Evolutionary conservation across 169 alveolate species (phyloP).

Genomic region (Eimeria falciformis): DNA sequence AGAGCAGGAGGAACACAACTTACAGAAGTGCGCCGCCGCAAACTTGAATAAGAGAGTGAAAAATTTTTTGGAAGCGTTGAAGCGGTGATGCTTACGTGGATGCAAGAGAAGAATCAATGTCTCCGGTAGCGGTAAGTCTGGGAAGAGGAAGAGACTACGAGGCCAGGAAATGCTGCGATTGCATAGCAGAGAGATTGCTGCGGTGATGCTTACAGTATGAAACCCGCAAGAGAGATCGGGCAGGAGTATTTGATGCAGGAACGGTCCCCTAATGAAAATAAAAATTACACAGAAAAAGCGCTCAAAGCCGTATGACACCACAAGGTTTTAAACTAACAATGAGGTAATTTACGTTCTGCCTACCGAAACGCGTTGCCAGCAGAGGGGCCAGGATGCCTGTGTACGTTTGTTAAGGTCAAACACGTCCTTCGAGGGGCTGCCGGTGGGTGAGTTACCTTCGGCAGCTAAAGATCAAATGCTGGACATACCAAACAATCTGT

Average conservation of each 20-base stretch:
- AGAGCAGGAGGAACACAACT: background rate
- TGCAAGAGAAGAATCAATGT: constrained; percentile 47
- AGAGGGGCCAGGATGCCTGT: constrained; percentile 59
- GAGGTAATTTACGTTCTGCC: background rate
- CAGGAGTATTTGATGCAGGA: constrained; percentile 65
- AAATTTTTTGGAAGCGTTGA: background rate
- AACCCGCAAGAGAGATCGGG: constrained; percentile 68
- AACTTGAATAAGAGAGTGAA: constrained; percentile 2
- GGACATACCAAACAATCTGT: background rate
- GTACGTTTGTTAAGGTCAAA: background rate
- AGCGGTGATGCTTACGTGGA: constrained; percentile 53
- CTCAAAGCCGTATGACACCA: background rate
- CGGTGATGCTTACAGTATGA: constrained; percentile 27
- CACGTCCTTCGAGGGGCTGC: too few relatives aligned
- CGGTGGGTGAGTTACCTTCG: constrained; percentile 48
- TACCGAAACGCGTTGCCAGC: constrained; percentile 54
- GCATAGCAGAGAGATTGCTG: background rate
- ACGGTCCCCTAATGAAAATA: constrained; percentile 40
- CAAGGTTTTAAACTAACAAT: background rate
- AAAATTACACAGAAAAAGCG: background rate
- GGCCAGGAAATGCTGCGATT: background rate
- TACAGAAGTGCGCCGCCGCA: constrained; percentile 79
- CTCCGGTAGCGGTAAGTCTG: constrained; percentile 43
- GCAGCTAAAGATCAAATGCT: constrained; percentile 38
- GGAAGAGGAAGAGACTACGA: constrained; percentile 24